Evolutionary conservation across 2,329 filamentous ascomycete species (phyloP), one percentile per base, ranked within the genome.

Genomic region (Bipolaris cookei): DNA sequence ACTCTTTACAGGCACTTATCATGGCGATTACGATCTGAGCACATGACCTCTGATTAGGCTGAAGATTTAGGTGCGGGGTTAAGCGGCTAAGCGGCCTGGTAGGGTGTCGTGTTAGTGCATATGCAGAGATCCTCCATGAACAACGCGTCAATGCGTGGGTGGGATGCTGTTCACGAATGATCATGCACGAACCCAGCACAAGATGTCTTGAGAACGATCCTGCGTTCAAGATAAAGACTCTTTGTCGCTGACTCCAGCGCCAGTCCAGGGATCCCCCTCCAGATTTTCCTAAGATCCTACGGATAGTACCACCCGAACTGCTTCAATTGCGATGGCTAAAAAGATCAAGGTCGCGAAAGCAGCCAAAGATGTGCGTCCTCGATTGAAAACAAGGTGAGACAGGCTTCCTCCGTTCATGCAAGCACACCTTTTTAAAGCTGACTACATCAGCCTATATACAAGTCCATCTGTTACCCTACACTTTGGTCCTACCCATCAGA

Each of bases 81-180:
- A 42, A 54, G 35, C 28, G n/a, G 25, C 25, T 37, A 47, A 34
- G 43, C 20, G 51, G 43, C 43, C 8, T 47, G 37, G 43, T 42
- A 54, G 35, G 25, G 11, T 54, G 51, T 47, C 43, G 51, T 54
- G 35, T 47, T 54, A 39, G 35, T 25, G 43, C 43, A 54, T 54
- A 42, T 47, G 43, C 43, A 54, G 43, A 47, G 13, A 23, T 34
- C 35, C 42, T 47, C 14, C 35, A 37, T 28, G 13, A 54, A 42
- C 35, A 54, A 34, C 34, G 42, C 20, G 18, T 42, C 8, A 37
- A 37, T 54, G 43, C 13, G 18, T 54, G 43, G 25, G n/a, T 47
- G 18, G 28, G 25, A 47, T 34, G 8, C 14, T 18, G 10, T 35
- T 47, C 3, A 8, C 20, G 10, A 42, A 28, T 4, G 8, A 3